These are phyloP conservation scores for Fraxinus sp. DNA, from an alignment of 305 asterid species.

Conservation along the genomic window DNA sequence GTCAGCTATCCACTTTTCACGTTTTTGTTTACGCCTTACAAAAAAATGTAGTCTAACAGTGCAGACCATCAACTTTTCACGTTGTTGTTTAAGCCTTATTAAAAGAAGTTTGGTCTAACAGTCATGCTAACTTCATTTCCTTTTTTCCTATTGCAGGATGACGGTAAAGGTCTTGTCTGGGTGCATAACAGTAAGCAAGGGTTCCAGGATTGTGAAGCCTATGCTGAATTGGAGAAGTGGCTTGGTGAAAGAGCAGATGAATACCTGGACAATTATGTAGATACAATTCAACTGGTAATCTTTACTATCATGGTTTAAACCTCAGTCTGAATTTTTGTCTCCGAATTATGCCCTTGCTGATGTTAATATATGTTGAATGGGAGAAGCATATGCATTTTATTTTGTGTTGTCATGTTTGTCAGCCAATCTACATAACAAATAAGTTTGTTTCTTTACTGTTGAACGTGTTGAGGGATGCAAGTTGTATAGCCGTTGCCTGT, in stretches of 20 bases:
- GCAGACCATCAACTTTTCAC: background rate
- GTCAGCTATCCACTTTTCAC: background rate
- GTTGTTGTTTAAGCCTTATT: background rate
- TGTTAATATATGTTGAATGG: background rate
- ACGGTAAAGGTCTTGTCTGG: conserved; percentile 54
- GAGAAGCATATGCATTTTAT: background rate
- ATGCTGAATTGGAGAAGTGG: conserved; percentile 77
- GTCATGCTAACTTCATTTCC: background rate
- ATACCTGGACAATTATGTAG: conserved; percentile 58
- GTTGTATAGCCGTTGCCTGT: background rate
- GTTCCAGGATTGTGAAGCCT: conserved; percentile 73
- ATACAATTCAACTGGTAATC: conserved; percentile 61
- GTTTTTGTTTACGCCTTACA: background rate
- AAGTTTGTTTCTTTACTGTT: background rate
- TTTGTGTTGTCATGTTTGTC: background rate
- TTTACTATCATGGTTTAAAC: background rate
- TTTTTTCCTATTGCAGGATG: conserved; percentile 39
- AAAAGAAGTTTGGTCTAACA: background rate
- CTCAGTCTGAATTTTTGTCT: background rate
- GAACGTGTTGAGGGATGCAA: background rate
- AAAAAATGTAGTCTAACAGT: background rate
- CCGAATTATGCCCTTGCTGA: background rate
- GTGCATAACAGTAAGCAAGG: conserved; percentile 85
- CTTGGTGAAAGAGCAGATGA: conserved; percentile 52
- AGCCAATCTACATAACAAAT: background rate